Percentiles rank a stretch among this genome's conserved stretches.
These are phyloP conservation scores for Panicum miliaceum DNA, from an alignment of 176 grass and related monocot genomes.

Conservation along the genomic window DNA sequence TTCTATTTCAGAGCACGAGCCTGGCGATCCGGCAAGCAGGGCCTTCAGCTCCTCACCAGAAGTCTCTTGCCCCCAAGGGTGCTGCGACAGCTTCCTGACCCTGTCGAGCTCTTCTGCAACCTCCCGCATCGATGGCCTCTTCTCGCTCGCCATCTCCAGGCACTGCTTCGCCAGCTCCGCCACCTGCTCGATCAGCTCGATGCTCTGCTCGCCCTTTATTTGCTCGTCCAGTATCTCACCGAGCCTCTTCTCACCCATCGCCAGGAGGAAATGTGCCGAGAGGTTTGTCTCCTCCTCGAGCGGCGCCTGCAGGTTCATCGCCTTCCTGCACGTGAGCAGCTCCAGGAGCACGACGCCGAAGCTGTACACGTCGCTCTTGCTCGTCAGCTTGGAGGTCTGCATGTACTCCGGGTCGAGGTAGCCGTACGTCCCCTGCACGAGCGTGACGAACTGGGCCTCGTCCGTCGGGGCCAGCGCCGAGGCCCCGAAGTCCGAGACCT, in stretches of 20 bases:
- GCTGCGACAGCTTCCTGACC: slow-evolving; percentile 41
- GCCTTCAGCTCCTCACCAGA: slow-evolving; percentile 37
- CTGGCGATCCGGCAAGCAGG: slow-evolving; percentile 32
- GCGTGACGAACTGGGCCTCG: slow-evolving; percentile 55
- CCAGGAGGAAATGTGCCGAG: slow-evolving; percentile 47
- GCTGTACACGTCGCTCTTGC: slow-evolving; percentile 54
- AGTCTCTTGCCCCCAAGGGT: slow-evolving; percentile 37
- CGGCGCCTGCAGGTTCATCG: slow-evolving; percentile 45
- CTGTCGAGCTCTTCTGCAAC: slow-evolving; percentile 55
- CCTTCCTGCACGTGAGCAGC: slow-evolving; percentile 60
- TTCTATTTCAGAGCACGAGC: slow-evolving; percentile 12
- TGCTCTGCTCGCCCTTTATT: slow-evolving; percentile 44
- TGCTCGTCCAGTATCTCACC: slow-evolving; percentile 58
- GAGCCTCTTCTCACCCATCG: slow-evolving; percentile 41
- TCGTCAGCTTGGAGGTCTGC: slow-evolving; percentile 44
- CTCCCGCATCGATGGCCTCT: slow-evolving; percentile 61
- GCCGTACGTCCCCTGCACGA: slow-evolving; percentile 70
- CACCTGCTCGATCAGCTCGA: slow-evolving; percentile 46
- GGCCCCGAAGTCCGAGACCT: slow-evolving; percentile 66
- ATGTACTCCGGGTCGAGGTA: slow-evolving; percentile 75
- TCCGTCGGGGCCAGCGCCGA: slow-evolving; percentile 53
- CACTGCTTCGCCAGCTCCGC: slow-evolving; percentile 63
- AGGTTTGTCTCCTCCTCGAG: slow-evolving; percentile 49
- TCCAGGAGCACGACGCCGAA: slow-evolving; percentile 61
- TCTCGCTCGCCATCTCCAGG: slow-evolving; percentile 60